Base-by-base conservation (phyloP, 139 green algal species). In the Closterium sp. region DNA sequence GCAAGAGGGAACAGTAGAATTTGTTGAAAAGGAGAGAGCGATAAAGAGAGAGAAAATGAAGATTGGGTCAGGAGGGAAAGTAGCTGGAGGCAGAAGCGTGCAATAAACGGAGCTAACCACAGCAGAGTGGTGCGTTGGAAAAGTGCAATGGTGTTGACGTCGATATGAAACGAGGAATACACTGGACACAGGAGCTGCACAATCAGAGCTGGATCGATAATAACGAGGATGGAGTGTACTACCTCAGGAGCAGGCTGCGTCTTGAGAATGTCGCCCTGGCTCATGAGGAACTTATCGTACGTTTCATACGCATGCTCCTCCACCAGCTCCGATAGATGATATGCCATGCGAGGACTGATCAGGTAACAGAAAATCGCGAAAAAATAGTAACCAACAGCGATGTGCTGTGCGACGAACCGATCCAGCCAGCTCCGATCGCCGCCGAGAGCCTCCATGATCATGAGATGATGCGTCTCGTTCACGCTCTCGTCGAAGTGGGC, bases 391-490 rank as follows among this genome's bases (percentile, higher is more conserved):
- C 50, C 85, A 2, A 96, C 92, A 9, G 95, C 92, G 30, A 94
- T 88, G 94, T 96, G 95, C 90, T 96, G 95, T 62, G 95, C 95
- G 24, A 96, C 86, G 86, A 95, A 96, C 5, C 95, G 86, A 89
- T 96, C 95, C 11, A 85, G 9, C 70, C 86, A 96, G 4, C 27
- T 24, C 10, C 93, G 32, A 31, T 94, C 86, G 19, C 93, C 95
- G 17, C 93, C 95, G 22, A 96, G 87, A 19, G 89, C 86, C 91
- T 93, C 86, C 42, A 87, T 87, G 85, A 32, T 30, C 85, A 87
- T 87, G 70, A 96, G 87, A 90, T 96, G 95, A 86, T 96, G 95
- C 89, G 94, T 89, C 90, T 96, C 95, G 89, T 96, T 96, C 90
- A 88, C 95, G 34, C 89, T 95, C 92, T 96, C 87, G 62, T 94